phyloP scores from a whole-genome alignment of 2,329 filamentous ascomycete species.

The Tolypocladium ovalisporum region DNA sequence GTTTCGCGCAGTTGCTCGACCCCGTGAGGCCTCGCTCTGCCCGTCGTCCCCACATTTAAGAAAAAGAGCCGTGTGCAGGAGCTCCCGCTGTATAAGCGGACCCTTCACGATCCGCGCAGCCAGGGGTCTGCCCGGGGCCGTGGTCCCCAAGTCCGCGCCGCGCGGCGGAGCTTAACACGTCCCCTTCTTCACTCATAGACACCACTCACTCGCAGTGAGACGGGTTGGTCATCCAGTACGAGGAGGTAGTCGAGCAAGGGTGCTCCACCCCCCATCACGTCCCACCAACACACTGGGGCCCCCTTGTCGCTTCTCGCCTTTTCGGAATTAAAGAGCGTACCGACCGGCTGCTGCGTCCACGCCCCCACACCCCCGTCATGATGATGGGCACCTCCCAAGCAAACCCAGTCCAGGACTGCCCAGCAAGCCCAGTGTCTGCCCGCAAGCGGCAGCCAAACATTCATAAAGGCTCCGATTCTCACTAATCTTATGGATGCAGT shows the following conservation, averaged over 20 bases:
- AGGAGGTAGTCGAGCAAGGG: background rate
- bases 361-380: background rate
- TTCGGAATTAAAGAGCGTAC: background rate
- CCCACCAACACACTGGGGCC: background rate
- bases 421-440: background rate
- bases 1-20: background rate
- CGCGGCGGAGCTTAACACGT: background rate
- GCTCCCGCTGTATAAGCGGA: background rate
- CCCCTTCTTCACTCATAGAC: background rate
- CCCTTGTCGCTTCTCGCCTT: background rate
- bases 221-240: background rate
- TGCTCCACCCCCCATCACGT: background rate
- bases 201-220: background rate
- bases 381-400: background rate
- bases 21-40: background rate
- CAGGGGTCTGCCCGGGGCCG: background rate
- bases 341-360: background rate
- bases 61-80: background rate
- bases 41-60: background rate
- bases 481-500: background rate
- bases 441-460: background rate
- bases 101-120: background rate
- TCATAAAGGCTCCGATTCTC: background rate
- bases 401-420: background rate
- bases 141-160: background rate